These are phyloP conservation scores for Solanum hybrid DNA, from an alignment of 305 asterid genomes.

Conservation along the genomic window DNA sequence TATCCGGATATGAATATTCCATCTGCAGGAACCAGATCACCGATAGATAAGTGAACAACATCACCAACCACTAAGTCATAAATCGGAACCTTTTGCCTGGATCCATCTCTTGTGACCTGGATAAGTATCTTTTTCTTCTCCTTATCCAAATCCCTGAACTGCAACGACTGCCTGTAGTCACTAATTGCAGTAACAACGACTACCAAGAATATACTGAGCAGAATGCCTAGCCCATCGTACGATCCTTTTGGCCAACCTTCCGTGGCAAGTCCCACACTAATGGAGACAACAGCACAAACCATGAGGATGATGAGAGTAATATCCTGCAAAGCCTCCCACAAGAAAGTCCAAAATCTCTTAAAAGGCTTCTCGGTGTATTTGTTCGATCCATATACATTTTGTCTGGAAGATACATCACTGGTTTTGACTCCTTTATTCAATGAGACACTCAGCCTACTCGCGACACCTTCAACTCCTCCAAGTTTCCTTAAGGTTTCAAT, in stretches of 20 bases:
- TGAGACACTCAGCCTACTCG: slow-evolving; percentile 40
- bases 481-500: slow-evolving; percentile 35
- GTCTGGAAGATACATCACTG: slow-evolving; percentile 34
- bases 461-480: slow-evolving; percentile 51
- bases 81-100: slow-evolving; percentile 41
- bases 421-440: slow-evolving; percentile 41
- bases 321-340: slow-evolving; percentile 80
- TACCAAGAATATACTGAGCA: slow-evolving; percentile 55
- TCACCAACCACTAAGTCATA: slow-evolving; percentile 72
- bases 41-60: slow-evolving; percentile 55
- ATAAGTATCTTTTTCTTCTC: slow-evolving; percentile 52
- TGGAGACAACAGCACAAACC: slow-evolving; percentile 63
- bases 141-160: slow-evolving; percentile 65
- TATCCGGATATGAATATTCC: slow-evolving; percentile 63
- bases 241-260: slow-evolving; percentile 85
- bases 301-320: slow-evolving; percentile 59
- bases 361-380: slow-evolving; percentile 53
- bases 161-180: slow-evolving; percentile 73
- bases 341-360: slow-evolving; percentile 55
- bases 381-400: slow-evolving; percentile 46
- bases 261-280: slow-evolving; percentile 63
- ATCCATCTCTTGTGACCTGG: slow-evolving; percentile 53
- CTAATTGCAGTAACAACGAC: slow-evolving; percentile 67
- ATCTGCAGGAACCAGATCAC: slow-evolving; percentile 81
- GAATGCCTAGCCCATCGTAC: slow-evolving; percentile 66